Percentiles rank a stretch among this genome's conserved stretches.
These are phyloP conservation scores for Auricularia cornea DNA, from an alignment of 768 basidiomycete genomes.

Conservation along the genomic window DNA sequence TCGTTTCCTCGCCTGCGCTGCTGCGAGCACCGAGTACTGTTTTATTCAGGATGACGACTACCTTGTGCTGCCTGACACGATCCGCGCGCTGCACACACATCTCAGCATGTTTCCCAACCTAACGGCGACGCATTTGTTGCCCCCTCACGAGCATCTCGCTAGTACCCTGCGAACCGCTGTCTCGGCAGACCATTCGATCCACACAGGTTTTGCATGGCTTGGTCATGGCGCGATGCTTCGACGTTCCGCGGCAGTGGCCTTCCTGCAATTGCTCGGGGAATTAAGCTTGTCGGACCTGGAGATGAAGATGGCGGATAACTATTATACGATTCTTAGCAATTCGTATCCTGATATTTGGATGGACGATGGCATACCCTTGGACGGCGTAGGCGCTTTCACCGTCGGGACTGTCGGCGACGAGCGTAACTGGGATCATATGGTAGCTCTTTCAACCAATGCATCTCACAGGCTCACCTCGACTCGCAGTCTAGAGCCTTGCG, in stretches of 20 bases:
- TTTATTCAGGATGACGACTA: constrained; percentile 74
- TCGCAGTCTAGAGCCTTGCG: neutral
- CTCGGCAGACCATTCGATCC: constrained; percentile 26
- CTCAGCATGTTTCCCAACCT: constrained; percentile 19
- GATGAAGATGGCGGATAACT: constrained; percentile 62
- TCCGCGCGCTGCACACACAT: constrained; percentile 40
- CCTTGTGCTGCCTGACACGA: constrained; percentile 48
- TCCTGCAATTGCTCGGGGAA: constrained; percentile 40
- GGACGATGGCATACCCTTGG: constrained; percentile 52
- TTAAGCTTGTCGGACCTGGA: constrained; percentile 38
- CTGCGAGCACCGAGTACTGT: constrained; percentile 44
- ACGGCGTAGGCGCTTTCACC: constrained; percentile 47
- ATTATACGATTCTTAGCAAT: constrained; percentile 53
- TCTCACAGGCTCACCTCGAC: neutral
- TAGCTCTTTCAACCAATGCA: neutral
- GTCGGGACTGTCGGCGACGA: constrained; percentile 48
- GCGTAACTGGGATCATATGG: constrained; percentile 48
- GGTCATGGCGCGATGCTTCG: constrained; percentile 53
- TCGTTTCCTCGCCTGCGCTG: constrained; percentile 49
- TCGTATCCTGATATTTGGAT: constrained; percentile 53
- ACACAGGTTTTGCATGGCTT: constrained; percentile 58
- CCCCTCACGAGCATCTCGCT: constrained; percentile 53
- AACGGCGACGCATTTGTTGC: constrained; percentile 43
- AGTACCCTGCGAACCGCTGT: constrained; percentile 40
- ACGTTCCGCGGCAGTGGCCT: constrained; percentile 35